phyloP scores from a whole-genome alignment of 2,329 filamentous ascomycete genomes.

The Talaromyces sp. region DNA sequence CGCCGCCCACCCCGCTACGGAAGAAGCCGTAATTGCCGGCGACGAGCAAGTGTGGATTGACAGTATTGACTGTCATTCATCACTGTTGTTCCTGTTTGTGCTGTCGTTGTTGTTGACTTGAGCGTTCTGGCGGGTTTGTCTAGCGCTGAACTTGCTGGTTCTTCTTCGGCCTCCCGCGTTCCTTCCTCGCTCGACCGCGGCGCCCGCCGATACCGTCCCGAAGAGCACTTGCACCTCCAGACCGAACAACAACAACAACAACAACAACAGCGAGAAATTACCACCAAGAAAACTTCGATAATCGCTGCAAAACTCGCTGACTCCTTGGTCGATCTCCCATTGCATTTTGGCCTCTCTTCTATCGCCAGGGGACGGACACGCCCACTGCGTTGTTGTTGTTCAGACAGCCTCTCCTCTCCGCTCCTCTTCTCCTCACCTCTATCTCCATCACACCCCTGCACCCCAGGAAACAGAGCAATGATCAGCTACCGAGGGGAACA shows the following conservation, averaged over 20 bases:
- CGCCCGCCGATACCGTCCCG: not conserved
- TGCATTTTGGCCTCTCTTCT: not conserved
- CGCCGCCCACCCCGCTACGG: not conserved
- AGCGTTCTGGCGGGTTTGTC: not conserved
- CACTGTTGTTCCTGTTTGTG: no score
- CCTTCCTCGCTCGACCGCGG: not conserved
- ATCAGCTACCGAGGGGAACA: conserved; percentile 39
- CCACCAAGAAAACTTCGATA: no score
- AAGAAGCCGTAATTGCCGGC: not conserved
- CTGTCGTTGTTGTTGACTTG: not conserved
- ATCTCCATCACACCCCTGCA: not conserved
- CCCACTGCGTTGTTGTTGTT: not conserved
- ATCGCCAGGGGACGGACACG: not conserved
- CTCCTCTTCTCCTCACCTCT: not conserved
- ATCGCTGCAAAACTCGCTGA: not conserved
- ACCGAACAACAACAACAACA: not conserved
- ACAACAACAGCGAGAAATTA: not conserved
- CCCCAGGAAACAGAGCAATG: conserved; percentile 34
- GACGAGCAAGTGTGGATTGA: not conserved
- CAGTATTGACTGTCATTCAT: not conserved
- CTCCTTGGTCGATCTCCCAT: not conserved
- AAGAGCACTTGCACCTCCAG: not conserved
- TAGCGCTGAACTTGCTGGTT: not conserved
- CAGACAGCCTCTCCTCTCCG: not conserved
- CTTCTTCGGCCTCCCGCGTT: not conserved